phyloP scores from a whole-genome alignment of 805 yeast genomes.

The Candida cerambycidarum region DNA sequence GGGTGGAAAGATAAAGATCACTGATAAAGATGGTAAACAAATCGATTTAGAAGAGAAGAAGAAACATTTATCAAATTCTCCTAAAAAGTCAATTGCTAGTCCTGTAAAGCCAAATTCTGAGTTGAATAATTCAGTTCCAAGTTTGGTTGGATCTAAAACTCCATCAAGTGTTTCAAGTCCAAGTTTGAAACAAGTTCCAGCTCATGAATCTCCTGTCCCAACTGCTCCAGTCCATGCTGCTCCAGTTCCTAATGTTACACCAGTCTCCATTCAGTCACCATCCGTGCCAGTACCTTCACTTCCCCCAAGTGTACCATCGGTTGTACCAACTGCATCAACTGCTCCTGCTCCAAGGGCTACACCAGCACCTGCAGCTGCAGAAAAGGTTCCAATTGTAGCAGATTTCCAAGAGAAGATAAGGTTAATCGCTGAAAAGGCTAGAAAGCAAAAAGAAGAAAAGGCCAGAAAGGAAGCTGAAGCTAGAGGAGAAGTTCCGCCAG shows the following conservation, averaged over 20 bases:
- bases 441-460: slow-evolving; percentile 7
- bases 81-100: slow-evolving; percentile 19
- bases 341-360: slow-evolving; percentile 1
- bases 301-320: slow-evolving; percentile 2
- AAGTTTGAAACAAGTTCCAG: background rate
- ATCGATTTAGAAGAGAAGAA: slow-evolving; percentile 44
- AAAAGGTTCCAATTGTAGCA: slow-evolving; percentile 10
- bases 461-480: slow-evolving; percentile 7
- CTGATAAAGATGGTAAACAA: slow-evolving; percentile 43
- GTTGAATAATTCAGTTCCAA: background rate
- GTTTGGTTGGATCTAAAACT: slow-evolving; percentile 11
- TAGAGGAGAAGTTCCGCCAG: too few relatives aligned
- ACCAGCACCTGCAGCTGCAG: slow-evolving; percentile 9
- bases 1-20: slow-evolving; percentile 32
- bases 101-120: slow-evolving; percentile 12
- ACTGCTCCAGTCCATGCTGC: slow-evolving; percentile 1
- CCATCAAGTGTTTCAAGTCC: slow-evolving; percentile 6
- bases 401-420: slow-evolving; percentile 15
- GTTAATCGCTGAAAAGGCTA: slow-evolving; percentile 9
- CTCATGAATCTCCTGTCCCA: slow-evolving; percentile 8
- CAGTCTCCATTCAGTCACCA: slow-evolving; percentile 8
- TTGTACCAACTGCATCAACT: slow-evolving; percentile 12
- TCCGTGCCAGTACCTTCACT: background rate
- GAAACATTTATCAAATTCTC: slow-evolving; percentile 30
- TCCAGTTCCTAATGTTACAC: slow-evolving; percentile 14